Conservation (phyloP, 257 asterid species). For the Galeopsis tetrahit region DNA sequence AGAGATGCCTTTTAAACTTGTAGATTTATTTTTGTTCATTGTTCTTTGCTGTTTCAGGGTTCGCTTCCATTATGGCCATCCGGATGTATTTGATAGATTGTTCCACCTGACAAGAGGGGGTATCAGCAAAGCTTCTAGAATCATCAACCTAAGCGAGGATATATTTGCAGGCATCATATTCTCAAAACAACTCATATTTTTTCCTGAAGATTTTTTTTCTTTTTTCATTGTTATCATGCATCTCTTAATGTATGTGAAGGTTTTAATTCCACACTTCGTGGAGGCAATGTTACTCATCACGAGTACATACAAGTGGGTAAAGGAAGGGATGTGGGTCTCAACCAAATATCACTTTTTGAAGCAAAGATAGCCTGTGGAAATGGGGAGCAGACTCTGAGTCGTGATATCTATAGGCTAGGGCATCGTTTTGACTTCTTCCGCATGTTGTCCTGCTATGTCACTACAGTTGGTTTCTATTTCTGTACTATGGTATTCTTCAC, state of each 20-base stretch:
- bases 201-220: conserved; percentile 12
- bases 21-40: conserved; percentile 7
- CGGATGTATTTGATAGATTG: conserved; percentile 90
- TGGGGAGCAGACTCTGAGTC: conserved; percentile 96
- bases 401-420: conserved; percentile 92
- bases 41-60: conserved; percentile 65
- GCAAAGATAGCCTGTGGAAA: conserved; percentile 97
- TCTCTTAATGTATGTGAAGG: conserved; percentile 51
- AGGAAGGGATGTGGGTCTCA: conserved; percentile 98
- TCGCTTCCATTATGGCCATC: conserved; percentile 99
- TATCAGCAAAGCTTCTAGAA: conserved; percentile 92
- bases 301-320: conserved; percentile 98
- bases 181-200: conserved; percentile 22
- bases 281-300: conserved; percentile 96
- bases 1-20: not conserved
- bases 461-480: conserved; percentile 92
- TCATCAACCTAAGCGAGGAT: conserved; percentile 95
- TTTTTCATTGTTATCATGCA: conserved; percentile 32
- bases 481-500: conserved; percentile 70
- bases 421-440: conserved; percentile 98
- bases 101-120: conserved; percentile 98
- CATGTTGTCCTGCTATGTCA: conserved; percentile 87
- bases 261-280: conserved; percentile 96
- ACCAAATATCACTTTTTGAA: conserved; percentile 87
- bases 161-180: conserved; percentile 83